phyloP scores from a whole-genome alignment of 257 asterid species.

The Echites panduratus region DNA sequence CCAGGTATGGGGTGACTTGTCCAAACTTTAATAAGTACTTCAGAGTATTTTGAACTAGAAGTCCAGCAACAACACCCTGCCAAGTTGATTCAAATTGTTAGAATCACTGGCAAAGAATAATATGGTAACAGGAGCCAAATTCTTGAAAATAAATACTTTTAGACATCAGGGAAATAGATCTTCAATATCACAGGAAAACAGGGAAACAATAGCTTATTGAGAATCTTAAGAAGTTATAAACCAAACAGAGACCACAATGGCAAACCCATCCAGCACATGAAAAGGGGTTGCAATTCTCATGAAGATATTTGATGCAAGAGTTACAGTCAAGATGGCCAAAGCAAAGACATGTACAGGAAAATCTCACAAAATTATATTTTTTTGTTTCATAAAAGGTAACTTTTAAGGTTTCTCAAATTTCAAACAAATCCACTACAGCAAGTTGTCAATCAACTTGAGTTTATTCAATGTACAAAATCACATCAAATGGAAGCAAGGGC shows the following conservation, averaged over 20 bases:
- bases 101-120: constrained; percentile 7
- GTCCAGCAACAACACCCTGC: constrained; percentile 97
- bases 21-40: constrained; percentile 90
- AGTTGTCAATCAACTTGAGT: constrained; percentile 3
- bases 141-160: not conserved
- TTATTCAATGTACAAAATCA: not conserved
- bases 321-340: not conserved
- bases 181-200: not conserved
- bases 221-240: constrained; percentile 1
- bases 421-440: not conserved
- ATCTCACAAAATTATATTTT: no score
- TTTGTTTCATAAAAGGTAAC: not conserved
- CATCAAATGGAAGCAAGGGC: not conserved
- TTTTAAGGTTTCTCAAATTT: not conserved
- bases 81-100: constrained; percentile 22
- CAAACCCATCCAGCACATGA: not conserved
- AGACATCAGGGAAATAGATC: not conserved
- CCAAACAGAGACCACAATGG: not conserved
- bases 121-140: not conserved
- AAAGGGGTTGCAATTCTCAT: not conserved
- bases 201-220: not conserved
- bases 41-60: constrained; percentile 90
- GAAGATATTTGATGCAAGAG: not conserved
- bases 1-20: constrained; percentile 88
- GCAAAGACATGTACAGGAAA: no score